A percentile compares a stretch with the other conserved stretches of the same genome.
Evolutionary conservation across 345 rosid species (phyloP).

Genomic region (Capsella bursapastoris): DNA sequence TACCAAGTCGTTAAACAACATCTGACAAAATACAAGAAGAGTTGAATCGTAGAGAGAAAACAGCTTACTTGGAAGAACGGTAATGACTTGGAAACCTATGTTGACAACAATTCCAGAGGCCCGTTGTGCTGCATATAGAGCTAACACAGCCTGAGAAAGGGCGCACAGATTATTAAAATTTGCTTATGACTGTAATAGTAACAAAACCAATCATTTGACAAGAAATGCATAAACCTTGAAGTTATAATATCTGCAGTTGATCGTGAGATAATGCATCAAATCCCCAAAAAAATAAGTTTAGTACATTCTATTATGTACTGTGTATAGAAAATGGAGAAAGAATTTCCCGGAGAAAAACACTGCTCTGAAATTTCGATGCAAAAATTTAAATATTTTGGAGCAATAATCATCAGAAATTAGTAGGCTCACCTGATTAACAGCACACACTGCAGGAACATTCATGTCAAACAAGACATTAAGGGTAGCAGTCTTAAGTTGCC

Average conservation of each 20-base stretch:
- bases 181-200: not conserved
- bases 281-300: not conserved
- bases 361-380: not conserved
- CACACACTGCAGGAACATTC: constrained; percentile 93
- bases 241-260: not conserved
- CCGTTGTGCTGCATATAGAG: constrained; percentile 71
- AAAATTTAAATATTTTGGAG: not conserved
- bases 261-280: constrained; percentile 10
- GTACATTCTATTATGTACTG: not conserved
- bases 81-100: constrained; percentile 89
- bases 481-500: constrained; percentile 84
- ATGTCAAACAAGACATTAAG: constrained; percentile 75
- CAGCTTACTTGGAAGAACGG: constrained; percentile 84
- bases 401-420: constrained; percentile 5
- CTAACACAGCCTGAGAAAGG: constrained; percentile 74
- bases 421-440: constrained; percentile 71
- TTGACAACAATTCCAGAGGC: constrained; percentile 91
- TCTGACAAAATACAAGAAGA: not conserved
- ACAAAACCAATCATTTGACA: constrained; percentile 4
- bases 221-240: not conserved
- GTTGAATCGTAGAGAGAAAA: not conserved
- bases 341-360: constrained; percentile 1
- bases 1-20: constrained; percentile 5
- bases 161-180: not conserved
- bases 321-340: not conserved